Evolutionary conservation across 306 rosid genomes (phyloP).

Genomic region (Cicer chorassanicum): DNA sequence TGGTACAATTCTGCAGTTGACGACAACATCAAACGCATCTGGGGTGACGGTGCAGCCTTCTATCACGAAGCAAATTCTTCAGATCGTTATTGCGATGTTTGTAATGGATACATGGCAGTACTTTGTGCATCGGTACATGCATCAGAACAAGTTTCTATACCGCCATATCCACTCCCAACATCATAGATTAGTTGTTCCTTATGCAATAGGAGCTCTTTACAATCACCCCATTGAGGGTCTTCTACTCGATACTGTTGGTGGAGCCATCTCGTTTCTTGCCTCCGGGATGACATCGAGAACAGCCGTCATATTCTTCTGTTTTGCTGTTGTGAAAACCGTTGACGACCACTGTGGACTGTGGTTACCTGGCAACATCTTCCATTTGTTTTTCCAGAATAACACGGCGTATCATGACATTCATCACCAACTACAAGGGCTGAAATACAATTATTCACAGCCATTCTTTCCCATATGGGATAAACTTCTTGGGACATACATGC

Average conservation of each 20-base stretch:
- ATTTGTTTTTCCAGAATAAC: conserved; percentile 75
- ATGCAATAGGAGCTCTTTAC: conserved; percentile 90
- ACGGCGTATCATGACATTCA: conserved; percentile 95
- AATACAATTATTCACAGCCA: conserved; percentile 87
- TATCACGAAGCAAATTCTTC: conserved; percentile 55
- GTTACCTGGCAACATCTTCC: conserved; percentile 85
- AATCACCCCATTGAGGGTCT: conserved; percentile 92
- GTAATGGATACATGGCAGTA: conserved; percentile 95
- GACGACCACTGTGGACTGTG: conserved; percentile 93
- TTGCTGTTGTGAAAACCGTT: conserved; percentile 78
- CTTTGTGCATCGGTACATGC: conserved; percentile 90
- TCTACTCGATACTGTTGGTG: conserved; percentile 84
- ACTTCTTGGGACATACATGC: conserved; percentile 84
- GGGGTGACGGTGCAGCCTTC: conserved; percentile 65
- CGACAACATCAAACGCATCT: conserved; percentile 53
- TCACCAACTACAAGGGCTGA: conserved; percentile 86
- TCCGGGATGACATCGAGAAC: conserved; percentile 89
- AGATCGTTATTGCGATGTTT: conserved; percentile 77
- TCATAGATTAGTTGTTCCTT: conserved; percentile 79
- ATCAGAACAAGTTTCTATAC: conserved; percentile 85
- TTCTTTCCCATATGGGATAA: conserved; percentile 90
- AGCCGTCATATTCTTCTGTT: conserved; percentile 79
- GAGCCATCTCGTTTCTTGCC: conserved; percentile 76
- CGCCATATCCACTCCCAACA: conserved; percentile 88
- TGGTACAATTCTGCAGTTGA: conserved; percentile 58